phyloP scores from a whole-genome alignment of 176 grass and related monocot species.

The Juncus inflexus region DNA sequence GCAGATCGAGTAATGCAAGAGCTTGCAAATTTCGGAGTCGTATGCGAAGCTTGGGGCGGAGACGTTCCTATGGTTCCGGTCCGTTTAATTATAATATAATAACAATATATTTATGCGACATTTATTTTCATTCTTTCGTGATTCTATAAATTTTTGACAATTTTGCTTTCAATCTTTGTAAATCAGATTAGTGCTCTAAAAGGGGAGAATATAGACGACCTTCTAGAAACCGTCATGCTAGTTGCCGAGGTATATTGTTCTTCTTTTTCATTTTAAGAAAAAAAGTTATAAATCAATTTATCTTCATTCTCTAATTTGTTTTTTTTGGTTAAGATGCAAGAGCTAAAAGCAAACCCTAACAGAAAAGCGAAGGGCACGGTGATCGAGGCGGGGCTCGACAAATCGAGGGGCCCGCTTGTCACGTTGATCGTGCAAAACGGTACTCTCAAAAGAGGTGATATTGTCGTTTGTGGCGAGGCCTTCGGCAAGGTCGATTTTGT shows the following conservation, averaged over 20 bases:
- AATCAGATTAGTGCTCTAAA: conserved; percentile 92
- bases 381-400: conserved; percentile 87
- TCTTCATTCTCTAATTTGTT: not conserved
- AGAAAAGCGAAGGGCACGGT: conserved; percentile 96
- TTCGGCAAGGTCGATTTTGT: conserved; percentile 78
- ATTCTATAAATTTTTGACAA: conserved; percentile 21
- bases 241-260: conserved; percentile 66
- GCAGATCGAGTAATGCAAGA: conserved; percentile 90
- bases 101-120: conserved; percentile 26
- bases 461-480: conserved; percentile 89
- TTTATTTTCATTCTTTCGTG: conserved; percentile 30
- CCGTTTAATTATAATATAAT: conserved; percentile 23
- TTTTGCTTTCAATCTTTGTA: conserved; percentile 22
- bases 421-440: conserved; percentile 94
- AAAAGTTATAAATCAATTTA: conserved; percentile 9
- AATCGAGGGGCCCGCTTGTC: conserved; percentile 76
- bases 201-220: conserved; percentile 83
- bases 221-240: conserved; percentile 95
- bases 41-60: conserved; percentile 96
- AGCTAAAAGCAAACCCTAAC: conserved; percentile 93
- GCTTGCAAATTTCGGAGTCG: conserved; percentile 75
- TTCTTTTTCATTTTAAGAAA: not conserved
- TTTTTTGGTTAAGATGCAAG: conserved; percentile 77
- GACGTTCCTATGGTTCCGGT: conserved; percentile 92
- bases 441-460: conserved; percentile 78